Evolutionary conservation across 2,329 filamentous ascomycete genomes (phyloP), one percentile per base, ranked within the genome.

Genomic region (Paramyrothecium sp.): DNA sequence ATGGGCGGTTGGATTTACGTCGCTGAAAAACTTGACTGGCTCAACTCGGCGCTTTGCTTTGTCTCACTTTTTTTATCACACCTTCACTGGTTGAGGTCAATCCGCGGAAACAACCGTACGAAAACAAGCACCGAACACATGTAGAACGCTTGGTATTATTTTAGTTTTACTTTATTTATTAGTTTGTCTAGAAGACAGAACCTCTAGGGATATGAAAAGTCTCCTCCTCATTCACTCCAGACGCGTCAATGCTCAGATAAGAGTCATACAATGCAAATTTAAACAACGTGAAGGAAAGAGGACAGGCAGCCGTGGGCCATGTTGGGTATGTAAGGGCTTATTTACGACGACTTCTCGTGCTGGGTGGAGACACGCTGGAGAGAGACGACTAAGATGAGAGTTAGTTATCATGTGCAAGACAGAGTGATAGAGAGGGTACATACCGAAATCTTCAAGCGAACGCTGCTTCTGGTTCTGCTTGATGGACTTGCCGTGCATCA

Each of bases 351-450:
- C 84, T 93, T 94, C 82, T 96, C 91, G 81, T 96, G 92, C 79
- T 95, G 90, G 60, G 90, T 95, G 56, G 91, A 94, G 65, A 95
- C 90, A 77, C 92, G 90, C 81, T 96, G 91, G 74, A 96, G 83
- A 60, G 90, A 92, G 71, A 96, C 90, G 73, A 95, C 90, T 92
- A 68, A 61, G 58, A 71, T 67, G 7, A 1, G 66, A 83, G 73
- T 89, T 84, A 89, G 84, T 66, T 54, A 22, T 17, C 48, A 19
- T 50, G 49, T 46, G 22, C 46, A 8, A 60, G 20, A 54, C 21
- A 26, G 16, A 20, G n/a, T 8, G 51, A 57, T n/a, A 38, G 17
- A 51, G 13, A 22, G n/a, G 23, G 38, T 58, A 82, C 88, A 84
- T 87, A 92, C 89, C 87, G 70, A 96, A 96, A 79, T 96, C 91